Conservation (phyloP, 1,284 basidiomycete species). For the Schizophyllum amplum region DNA sequence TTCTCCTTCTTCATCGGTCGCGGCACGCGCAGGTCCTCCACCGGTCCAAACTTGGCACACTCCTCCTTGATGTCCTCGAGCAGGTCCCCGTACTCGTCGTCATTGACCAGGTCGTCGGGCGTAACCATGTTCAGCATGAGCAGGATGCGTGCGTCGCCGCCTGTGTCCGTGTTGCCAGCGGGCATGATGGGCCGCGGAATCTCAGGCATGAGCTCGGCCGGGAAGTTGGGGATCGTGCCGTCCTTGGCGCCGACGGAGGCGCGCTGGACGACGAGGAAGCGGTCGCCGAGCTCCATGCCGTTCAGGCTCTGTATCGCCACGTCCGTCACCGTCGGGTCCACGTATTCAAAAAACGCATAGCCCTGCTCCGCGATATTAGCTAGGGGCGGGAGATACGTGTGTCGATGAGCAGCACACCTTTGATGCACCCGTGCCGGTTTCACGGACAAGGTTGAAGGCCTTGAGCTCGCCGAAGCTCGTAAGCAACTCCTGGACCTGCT, state of each 20-base stretch:
- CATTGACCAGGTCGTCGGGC: slow-evolving; percentile 85
- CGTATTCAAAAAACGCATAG: slow-evolving; percentile 99
- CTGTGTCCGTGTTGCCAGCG: slow-evolving; percentile 52
- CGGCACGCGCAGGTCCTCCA: slow-evolving; percentile 86
- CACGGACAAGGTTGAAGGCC: slow-evolving; percentile 96
- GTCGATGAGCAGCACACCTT: slow-evolving; percentile 47
- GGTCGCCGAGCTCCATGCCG: slow-evolving; percentile 96
- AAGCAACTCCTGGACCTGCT: slow-evolving; percentile 95
- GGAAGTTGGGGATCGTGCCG: slow-evolving; percentile 53
- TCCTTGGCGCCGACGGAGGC: slow-evolving; percentile 87
- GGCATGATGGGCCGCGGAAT: slow-evolving; percentile 80
- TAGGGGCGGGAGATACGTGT: neutral
- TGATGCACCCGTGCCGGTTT: slow-evolving; percentile 82
- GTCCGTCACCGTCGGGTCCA: slow-evolving; percentile 84
- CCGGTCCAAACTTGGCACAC: slow-evolving; percentile 73
- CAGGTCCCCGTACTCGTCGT: slow-evolving; percentile 90
- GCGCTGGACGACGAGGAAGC: slow-evolving; percentile 93
- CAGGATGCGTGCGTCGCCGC: slow-evolving; percentile 70
- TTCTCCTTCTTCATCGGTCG: slow-evolving; percentile 83
- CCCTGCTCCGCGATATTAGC: slow-evolving; percentile 46
- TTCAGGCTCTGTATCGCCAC: slow-evolving; percentile 95
- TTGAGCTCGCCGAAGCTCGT: slow-evolving; percentile 97
- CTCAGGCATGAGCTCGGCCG: slow-evolving; percentile 67
- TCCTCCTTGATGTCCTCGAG: slow-evolving; percentile 95
- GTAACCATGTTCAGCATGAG: slow-evolving; percentile 99